Base-by-base conservation (phyloP, 1,284 basidiomycete species). In the Ceratobasidium sp. region DNA sequence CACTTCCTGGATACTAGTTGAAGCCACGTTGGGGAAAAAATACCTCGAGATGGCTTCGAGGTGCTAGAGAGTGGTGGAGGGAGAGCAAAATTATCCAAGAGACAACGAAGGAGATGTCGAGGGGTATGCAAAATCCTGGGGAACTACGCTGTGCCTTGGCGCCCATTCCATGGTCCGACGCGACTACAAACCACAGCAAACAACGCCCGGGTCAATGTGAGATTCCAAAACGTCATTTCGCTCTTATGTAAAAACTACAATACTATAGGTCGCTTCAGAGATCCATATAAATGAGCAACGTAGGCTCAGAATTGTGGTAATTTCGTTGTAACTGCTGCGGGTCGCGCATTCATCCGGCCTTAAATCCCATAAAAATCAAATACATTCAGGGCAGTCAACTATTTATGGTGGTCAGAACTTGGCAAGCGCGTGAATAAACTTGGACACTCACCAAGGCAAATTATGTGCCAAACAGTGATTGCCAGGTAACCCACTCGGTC, bases 401-500 rank as follows among this genome's bases (percentile, higher is more conserved):
- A 28, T 42, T 33, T 3, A 10, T 3, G 33, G 18, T 4, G 18
- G 60, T 63, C 18, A 63, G 39, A n/a, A 40, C 39, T 42, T 18
- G 60, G 42, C 60, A 40, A 63, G 39, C 60, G 15, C 60, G 13
- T 42, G 33, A 20, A n/a, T 63, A 3, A 1, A 20, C 39, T 49
- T 49, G 7, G 9, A 63, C 39, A 42, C 60, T 63, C 39, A 63
- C 60, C 60, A 40, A 20, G 28, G 42, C 42, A 67, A 49, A 5
- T 44, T 67, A 67, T 51, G 42, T 40, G 13, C 44, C 42, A 55
- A 76, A 76, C 18, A 66, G 18, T 18, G 61, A 64, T 26, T 44
- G n/a, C 94, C 94, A 95, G 68, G 86, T 86, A 5, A 88, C 88
- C 94, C 94, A 95, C n/a, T 91, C 89, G 15, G 89, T 90, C 9